Evolutionary conservation across 2,329 filamentous ascomycete species (phyloP).

Genomic region (Mycosphaerelloides madeirae): DNA sequence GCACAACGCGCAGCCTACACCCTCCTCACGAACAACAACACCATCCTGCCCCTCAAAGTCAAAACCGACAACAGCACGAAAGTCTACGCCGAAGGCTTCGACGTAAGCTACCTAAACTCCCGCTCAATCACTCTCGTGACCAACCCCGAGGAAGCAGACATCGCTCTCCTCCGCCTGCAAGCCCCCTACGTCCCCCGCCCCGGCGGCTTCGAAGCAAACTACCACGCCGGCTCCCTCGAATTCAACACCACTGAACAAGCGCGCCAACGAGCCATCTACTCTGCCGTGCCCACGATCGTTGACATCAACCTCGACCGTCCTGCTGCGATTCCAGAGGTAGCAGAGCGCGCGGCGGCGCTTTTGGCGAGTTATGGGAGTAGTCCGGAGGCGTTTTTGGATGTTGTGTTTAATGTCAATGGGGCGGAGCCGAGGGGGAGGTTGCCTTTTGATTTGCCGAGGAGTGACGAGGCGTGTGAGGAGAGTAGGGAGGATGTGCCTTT

Average conservation of each 20-base stretch:
- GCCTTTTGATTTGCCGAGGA: slow-evolving; percentile 47
- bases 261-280: slow-evolving; percentile 38
- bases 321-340: slow-evolving; percentile 41
- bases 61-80: slow-evolving; percentile 21
- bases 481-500: slow-evolving; percentile 35
- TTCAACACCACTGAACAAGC: slow-evolving; percentile 38
- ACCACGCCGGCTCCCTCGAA: slow-evolving; percentile 40
- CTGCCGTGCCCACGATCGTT: slow-evolving; percentile 38
- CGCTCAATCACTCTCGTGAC: slow-evolving; percentile 34
- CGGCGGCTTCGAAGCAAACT: slow-evolving; percentile 39
- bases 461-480: slow-evolving; percentile 41
- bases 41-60: slow-evolving; percentile 31
- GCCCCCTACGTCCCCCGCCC: slow-evolving; percentile 41
- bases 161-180: slow-evolving; percentile 38
- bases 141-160: slow-evolving; percentile 38
- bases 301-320: slow-evolving; percentile 45
- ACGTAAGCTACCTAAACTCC: slow-evolving; percentile 30
- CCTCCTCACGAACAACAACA: slow-evolving; percentile 34
- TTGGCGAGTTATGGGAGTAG: slow-evolving; percentile 40
- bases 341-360: slow-evolving; percentile 36
- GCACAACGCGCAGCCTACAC: slow-evolving; percentile 37
- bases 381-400: slow-evolving; percentile 42
- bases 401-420: slow-evolving; percentile 37
- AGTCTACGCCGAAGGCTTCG: slow-evolving; percentile 36
- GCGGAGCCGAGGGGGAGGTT: slow-evolving; percentile 40